Conservation (phyloP, 768 basidiomycete genomes). For the Tricholoma hemisulphureum region DNA sequence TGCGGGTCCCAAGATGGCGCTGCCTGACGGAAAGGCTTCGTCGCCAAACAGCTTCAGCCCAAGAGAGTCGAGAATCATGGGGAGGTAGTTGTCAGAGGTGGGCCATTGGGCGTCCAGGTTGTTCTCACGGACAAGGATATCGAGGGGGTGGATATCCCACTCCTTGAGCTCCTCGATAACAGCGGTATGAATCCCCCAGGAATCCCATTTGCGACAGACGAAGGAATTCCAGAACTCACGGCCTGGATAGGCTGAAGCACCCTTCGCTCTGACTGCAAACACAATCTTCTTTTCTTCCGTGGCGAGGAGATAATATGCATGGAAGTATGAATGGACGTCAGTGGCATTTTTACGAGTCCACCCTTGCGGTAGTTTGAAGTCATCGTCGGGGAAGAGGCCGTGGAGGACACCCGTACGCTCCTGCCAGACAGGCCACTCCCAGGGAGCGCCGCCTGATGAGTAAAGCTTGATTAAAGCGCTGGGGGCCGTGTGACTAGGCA, state of each 20-base stretch:
- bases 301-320: not conserved
- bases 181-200: conserved; percentile 12
- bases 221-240: conserved; percentile 13
- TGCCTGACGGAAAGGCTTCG: not conserved
- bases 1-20: not conserved
- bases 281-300: conserved; percentile 8
- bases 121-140: not conserved
- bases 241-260: conserved; percentile 9
- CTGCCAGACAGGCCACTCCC: conserved; percentile 18
- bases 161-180: conserved; percentile 8
- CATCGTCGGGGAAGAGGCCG: conserved; percentile 19
- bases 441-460: conserved; percentile 9
- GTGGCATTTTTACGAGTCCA: conserved; percentile 10
- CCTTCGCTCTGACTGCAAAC: conserved; percentile 4
- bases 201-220: conserved; percentile 2
- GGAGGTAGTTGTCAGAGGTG: not conserved
- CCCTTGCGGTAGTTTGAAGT: conserved; percentile 2
- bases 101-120: not conserved
- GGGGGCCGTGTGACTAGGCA: conserved; percentile 11
- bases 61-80: conserved; percentile 2
- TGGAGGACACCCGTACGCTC: conserved; percentile 18
- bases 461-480: conserved; percentile 17
- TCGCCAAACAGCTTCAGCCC: not conserved
- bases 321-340: conserved; percentile 16
- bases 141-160: conserved; percentile 6